A percentile compares a stretch with the other conserved stretches of the same genome.
These are phyloP conservation scores for Erysimum cheiranthoides DNA, from an alignment of 345 rosid species.

Conservation along the genomic window DNA sequence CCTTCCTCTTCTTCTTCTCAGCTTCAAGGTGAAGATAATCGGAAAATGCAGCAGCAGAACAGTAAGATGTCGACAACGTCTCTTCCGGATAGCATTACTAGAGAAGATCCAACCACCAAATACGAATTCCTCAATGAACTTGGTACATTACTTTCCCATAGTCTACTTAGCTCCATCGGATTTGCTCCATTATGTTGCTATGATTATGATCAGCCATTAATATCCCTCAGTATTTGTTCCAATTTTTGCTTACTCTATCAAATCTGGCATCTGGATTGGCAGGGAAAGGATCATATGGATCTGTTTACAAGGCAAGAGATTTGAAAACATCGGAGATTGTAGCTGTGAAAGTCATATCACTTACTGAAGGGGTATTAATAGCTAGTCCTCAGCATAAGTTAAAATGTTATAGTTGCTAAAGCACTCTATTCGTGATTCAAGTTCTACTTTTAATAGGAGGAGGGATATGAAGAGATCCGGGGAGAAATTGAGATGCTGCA, in stretches of 20 bases:
- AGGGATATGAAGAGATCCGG: constrained; percentile 96
- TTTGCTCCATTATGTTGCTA: constrained; percentile 12
- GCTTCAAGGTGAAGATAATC: constrained; percentile 50
- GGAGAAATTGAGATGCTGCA: constrained; percentile 99
- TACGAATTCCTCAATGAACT: constrained; percentile 95
- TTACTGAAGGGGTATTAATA: constrained; percentile 82
- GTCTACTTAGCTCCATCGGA: background rate
- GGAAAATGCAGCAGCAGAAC: constrained; percentile 51
- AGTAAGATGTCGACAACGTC: constrained; percentile 82
- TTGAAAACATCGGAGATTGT: constrained; percentile 93
- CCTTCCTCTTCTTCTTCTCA: constrained; percentile 53
- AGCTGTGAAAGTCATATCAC: constrained; percentile 94
- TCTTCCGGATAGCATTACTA: constrained; percentile 81
- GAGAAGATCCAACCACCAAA: constrained; percentile 92
- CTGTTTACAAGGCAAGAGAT: constrained; percentile 98
- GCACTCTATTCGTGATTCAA: constrained; percentile 21
- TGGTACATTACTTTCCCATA: constrained; percentile 52
- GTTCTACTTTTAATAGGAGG: constrained; percentile 67
- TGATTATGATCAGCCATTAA: background rate
- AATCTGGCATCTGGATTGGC: constrained; percentile 43
- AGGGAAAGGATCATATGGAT: constrained; percentile 99
- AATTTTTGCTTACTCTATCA: constrained; percentile 7
- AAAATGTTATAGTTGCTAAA: constrained; percentile 11
- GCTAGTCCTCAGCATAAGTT: constrained; percentile 16
- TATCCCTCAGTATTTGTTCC: background rate